Percentiles rank a stretch among this genome's conserved stretches.
phyloP scores from a whole-genome alignment of 2,329 filamentous ascomycete species.

The Hypoxylon sp. region DNA sequence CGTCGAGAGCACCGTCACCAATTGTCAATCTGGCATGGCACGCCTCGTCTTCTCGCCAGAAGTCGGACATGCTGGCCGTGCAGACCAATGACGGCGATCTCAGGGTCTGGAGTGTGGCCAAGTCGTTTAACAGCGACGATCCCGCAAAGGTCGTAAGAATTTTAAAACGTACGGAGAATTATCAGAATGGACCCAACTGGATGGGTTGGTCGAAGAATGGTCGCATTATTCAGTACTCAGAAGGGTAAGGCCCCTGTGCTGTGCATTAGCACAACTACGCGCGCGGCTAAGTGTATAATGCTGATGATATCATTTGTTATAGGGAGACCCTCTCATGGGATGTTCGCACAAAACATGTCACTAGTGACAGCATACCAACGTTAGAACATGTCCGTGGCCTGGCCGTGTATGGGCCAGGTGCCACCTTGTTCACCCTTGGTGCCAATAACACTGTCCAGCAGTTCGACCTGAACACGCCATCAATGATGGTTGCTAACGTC shows the following conservation, averaged over 20 bases:
- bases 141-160: conserved; percentile 90
- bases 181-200: conserved; percentile 86
- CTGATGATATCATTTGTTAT: conserved; percentile 52
- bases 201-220: conserved; percentile 99
- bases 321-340: conserved; percentile 96
- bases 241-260: conserved; percentile 75
- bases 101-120: conserved; percentile 96
- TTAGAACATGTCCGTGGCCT: conserved; percentile 84
- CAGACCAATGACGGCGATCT: conserved; percentile 94
- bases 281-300: conserved; percentile 60
- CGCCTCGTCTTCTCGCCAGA: conserved; percentile 93
- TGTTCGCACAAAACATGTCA: conserved; percentile 97
- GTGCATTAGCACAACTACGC: conserved; percentile 52
- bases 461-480: conserved; percentile 89
- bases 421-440: conserved; percentile 91
- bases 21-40: conserved; percentile 94
- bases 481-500: conserved; percentile 85
- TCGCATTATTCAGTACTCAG: conserved; percentile 90
- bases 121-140: conserved; percentile 77
- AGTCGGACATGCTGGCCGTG: conserved; percentile 96
- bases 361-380: conserved; percentile 88
- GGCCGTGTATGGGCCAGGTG: conserved; percentile 88
- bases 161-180: conserved; percentile 82
- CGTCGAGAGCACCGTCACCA: conserved; percentile 84
- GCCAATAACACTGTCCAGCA: conserved; percentile 92